These are phyloP conservation scores for Penicillium sclerotiorum DNA, from an alignment of 2,329 filamentous ascomycete species.

Conservation along the genomic window DNA sequence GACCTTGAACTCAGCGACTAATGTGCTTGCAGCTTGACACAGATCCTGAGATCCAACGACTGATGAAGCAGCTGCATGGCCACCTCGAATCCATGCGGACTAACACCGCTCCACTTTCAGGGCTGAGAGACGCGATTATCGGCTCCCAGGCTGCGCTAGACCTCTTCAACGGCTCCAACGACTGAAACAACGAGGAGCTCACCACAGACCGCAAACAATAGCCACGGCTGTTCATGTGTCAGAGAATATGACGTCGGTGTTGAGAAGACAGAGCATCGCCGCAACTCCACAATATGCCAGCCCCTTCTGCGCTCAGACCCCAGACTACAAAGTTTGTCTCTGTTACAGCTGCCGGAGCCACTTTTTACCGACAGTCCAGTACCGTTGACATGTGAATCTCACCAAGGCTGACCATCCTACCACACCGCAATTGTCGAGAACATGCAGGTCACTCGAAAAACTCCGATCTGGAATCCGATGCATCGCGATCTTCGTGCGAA, in stretches of 20 bases:
- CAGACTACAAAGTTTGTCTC: too few relatives aligned
- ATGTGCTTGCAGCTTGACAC: conserved; percentile 34
- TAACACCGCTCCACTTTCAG: conserved; percentile 42
- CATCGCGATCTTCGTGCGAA: too few relatives aligned
- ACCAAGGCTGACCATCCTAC: background rate
- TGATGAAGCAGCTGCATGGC: conserved; percentile 45
- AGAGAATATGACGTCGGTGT: too few relatives aligned
- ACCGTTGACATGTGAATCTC: conserved; percentile 1
- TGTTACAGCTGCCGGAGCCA: conserved; percentile 5
- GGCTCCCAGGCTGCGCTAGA: conserved; percentile 41
- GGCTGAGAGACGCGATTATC: conserved; percentile 41
- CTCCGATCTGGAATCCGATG: too few relatives aligned
- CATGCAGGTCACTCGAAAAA: too few relatives aligned
- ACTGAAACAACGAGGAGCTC: conserved; percentile 36
- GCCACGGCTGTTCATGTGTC: too few relatives aligned
- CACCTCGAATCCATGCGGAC: conserved; percentile 50
- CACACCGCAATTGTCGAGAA: too few relatives aligned
- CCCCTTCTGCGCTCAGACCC: conserved; percentile 13
- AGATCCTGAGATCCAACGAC: conserved; percentile 38
- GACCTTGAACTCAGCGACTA: background rate
- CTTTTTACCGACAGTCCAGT: background rate
- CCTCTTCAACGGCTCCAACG: conserved; percentile 32
- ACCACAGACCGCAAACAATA: too few relatives aligned
- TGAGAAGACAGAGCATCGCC: too few relatives aligned
- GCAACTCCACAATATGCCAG: too few relatives aligned